Conservation (phyloP, 2,329 filamentous ascomycete genomes). For the Colletotrichum costaricense region DNA sequence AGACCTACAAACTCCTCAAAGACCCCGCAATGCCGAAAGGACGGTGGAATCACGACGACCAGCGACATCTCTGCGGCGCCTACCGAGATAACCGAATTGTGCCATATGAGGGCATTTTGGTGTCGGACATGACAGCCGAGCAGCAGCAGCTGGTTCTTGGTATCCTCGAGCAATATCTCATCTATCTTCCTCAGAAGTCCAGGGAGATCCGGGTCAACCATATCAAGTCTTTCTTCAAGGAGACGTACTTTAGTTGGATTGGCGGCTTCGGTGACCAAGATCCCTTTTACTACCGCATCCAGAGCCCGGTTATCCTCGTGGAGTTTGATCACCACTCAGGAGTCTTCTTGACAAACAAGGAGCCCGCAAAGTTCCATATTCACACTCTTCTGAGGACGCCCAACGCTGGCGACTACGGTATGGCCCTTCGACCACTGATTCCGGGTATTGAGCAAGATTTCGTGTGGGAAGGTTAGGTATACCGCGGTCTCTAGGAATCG, state of each 20-base stretch:
- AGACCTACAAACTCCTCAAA: constrained; percentile 68
- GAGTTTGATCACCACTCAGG: constrained; percentile 87
- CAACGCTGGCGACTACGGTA: constrained; percentile 82
- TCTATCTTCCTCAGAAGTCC: constrained; percentile 72
- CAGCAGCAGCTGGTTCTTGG: constrained; percentile 67
- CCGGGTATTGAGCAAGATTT: constrained; percentile 51
- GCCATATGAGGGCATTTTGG: constrained; percentile 76
- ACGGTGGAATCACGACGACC: constrained; percentile 84
- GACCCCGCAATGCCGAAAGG: constrained; percentile 75
- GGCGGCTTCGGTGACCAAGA: constrained; percentile 75
- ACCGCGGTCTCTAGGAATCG: background rate
- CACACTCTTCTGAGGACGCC: constrained; percentile 80
- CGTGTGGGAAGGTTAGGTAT: constrained; percentile 51
- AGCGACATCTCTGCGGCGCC: constrained; percentile 81
- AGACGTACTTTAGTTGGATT: constrained; percentile 86
- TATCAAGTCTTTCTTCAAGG: constrained; percentile 66
- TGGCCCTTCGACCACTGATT: constrained; percentile 56
- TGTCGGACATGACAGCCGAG: constrained; percentile 56
- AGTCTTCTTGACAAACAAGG: constrained; percentile 78
- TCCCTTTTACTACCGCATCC: constrained; percentile 82
- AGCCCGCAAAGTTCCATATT: constrained; percentile 83
- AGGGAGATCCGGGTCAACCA: constrained; percentile 65
- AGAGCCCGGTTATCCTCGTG: constrained; percentile 78
- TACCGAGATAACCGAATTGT: constrained; percentile 83
- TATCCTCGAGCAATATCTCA: constrained; percentile 73